Evolutionary conservation across 805 yeast species (phyloP), one percentile per base, ranked within the genome.

Genomic region (Candida sonorensis): DNA sequence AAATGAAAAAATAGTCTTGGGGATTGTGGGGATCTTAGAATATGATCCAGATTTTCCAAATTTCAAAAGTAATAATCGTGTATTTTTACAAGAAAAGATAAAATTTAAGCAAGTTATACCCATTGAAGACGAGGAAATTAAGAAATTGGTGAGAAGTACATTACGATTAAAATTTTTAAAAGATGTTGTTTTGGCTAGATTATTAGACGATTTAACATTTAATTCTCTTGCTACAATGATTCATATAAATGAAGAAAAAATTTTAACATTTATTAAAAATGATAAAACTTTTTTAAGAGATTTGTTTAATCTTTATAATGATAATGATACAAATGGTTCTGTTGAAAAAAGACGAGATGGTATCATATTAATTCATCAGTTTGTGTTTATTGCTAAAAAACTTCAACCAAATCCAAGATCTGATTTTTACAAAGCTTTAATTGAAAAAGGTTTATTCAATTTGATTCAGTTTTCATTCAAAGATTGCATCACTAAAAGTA

Each of bases 31-130:
- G 1, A 81, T 86, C 10, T 58, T 90, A 29, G 98, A 92, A 55
- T 81, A 86, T 55, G 97, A 92, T 53, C 82, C 92, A 0, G 94
- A 84, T 35, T 85, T 72, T 47, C 95, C 96, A 1, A 66, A 67
- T 10, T 67, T 69, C 42, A 87, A 85, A 55, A 85, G 95, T 4
- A 81, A 84, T 45, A 85, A 84, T 59, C 63, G 96, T 32, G 74
- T 73, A 15, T 81, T 72, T 48, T 53, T 86, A 20, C 49, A 52
- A 4, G 69, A 76, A 40, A 74, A 75, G 28, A 59, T 78, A 6
- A 66, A 67, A 25, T 81, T 83, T 59, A 81, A 80, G 52, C 80
- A 81, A 43, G 82, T 87, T 4, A 59, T 84, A 11, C 86, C 87
- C 1, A 62, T 80, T 10, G 60, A 67, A 3, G 69, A 76, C 45